A percentile compares a stretch with the other conserved stretches of the same genome.
phyloP scores from a whole-genome alignment of 1,284 basidiomycete species.

The Apiotrichum gamsii region DNA sequence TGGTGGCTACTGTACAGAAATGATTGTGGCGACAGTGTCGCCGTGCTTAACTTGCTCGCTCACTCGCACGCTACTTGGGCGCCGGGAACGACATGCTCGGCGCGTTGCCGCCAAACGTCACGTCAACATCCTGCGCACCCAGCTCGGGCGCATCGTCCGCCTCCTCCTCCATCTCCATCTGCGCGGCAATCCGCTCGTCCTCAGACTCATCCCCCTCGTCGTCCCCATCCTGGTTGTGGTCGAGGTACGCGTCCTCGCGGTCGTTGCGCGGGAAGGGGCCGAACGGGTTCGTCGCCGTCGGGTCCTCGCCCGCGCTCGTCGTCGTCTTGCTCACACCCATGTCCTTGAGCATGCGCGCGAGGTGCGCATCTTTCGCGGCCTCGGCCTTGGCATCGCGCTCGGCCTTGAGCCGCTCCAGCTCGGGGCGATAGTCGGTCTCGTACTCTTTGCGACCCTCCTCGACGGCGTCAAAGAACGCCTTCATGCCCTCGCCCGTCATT shows the following conservation, averaged over 20 bases:
- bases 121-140: conserved; percentile 20
- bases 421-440: conserved; percentile 82
- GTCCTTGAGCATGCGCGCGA: conserved; percentile 78
- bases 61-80: conserved; percentile 5
- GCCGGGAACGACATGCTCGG: conserved; percentile 5
- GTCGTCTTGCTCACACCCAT: conserved; percentile 61
- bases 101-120: conserved; percentile 9
- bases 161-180: conserved; percentile 48
- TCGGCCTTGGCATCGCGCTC: conserved; percentile 55
- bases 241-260: conserved; percentile 33
- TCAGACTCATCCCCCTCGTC: conserved; percentile 53
- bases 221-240: conserved; percentile 5
- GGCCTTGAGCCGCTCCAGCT: conserved; percentile 63
- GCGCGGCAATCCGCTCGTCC: conserved; percentile 51
- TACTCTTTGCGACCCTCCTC: conserved; percentile 82
- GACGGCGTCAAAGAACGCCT: conserved; percentile 85
- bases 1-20: too few relatives aligned
- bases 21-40: too few relatives aligned
- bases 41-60: too few relatives aligned
- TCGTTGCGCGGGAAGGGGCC: conserved; percentile 44
- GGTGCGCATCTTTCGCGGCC: conserved; percentile 62
- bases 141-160: conserved; percentile 45
- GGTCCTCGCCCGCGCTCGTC: too few relatives aligned
- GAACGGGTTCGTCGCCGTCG: conserved; percentile 36
- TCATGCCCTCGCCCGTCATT: conserved; percentile 85